These are phyloP conservation scores for Yarrowia sp. DNA, from an alignment of 805 yeast genomes.

Conservation along the genomic window DNA sequence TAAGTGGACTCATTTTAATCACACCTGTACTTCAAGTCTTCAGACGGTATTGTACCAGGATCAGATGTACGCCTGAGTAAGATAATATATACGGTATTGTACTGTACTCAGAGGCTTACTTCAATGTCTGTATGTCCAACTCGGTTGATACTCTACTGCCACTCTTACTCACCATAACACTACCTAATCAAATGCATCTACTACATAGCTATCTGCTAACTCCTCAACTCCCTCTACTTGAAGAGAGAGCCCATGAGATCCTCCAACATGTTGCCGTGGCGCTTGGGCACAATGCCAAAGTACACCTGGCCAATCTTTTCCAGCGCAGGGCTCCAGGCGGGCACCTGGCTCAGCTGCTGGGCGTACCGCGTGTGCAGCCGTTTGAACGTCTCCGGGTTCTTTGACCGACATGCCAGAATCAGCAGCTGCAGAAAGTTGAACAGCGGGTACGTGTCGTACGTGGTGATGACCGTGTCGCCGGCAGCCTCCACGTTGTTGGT, in stretches of 20 bases:
- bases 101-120: too few species aligned
- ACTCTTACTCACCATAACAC: background rate
- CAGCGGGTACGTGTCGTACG: constrained; percentile 55
- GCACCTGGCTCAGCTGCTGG: constrained; percentile 46
- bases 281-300: constrained; percentile 63
- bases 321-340: constrained; percentile 56
- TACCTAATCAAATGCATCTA: constrained; percentile 1
- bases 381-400: constrained; percentile 60
- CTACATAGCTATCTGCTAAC: background rate
- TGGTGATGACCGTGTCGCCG: constrained; percentile 50
- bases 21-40: too few species aligned
- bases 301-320: constrained; percentile 66
- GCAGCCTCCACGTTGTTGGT: constrained; percentile 43
- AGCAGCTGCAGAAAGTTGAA: constrained; percentile 76
- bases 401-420: constrained; percentile 63
- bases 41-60: too few species aligned
- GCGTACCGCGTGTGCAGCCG: constrained; percentile 62
- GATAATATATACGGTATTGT: too few species aligned
- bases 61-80: too few species aligned
- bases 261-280: constrained; percentile 64
- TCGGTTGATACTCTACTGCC: too few species aligned
- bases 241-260: constrained; percentile 78
- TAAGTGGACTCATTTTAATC: too few species aligned
- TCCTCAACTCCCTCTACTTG: constrained; percentile 1
- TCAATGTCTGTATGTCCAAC: too few species aligned